Percentiles rank a stretch among this genome's conserved stretches.
These are phyloP conservation scores for Nothophytophthora sp. DNA, from an alignment of 352 stramenopile genomes.

Conservation along the genomic window DNA sequence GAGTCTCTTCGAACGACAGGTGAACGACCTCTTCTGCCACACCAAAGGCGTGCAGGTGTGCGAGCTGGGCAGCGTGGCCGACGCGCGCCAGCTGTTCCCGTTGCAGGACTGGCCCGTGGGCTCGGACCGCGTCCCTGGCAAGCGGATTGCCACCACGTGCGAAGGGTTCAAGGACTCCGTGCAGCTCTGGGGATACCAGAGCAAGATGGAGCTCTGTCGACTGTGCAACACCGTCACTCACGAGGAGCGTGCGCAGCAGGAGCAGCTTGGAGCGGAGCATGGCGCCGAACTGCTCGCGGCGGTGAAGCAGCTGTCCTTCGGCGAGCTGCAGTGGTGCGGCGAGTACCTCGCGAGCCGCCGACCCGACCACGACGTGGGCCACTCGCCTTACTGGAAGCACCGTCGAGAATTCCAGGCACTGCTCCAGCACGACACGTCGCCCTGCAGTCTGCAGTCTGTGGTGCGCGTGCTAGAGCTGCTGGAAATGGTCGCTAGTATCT, in stretches of 20 bases:
- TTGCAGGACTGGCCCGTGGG: constrained; percentile 42
- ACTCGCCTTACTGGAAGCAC: constrained; percentile 43
- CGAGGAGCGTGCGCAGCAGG: constrained; percentile 26
- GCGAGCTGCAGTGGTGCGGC: constrained; percentile 53
- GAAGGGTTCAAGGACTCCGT: constrained; percentile 43
- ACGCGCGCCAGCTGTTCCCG: constrained; percentile 42
- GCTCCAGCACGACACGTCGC: constrained; percentile 15
- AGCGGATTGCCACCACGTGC: constrained; percentile 29
- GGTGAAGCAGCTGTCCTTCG: constrained; percentile 39
- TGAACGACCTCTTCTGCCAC: constrained; percentile 57
- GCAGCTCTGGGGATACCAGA: constrained; percentile 46
- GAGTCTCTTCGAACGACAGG: constrained; percentile 27
- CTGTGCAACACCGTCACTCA: constrained; percentile 34
- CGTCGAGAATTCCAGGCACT: constrained; percentile 29
- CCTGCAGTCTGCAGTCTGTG: constrained; percentile 21
- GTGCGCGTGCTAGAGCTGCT: constrained; percentile 27
- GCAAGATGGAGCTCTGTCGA: constrained; percentile 53
- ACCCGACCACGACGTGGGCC: constrained; percentile 20
- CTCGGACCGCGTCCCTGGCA: constrained; percentile 28
- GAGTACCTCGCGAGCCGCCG: constrained; percentile 28
- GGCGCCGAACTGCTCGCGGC: constrained; percentile 26
- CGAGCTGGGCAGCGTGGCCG: constrained; percentile 32
- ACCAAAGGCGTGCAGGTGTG: constrained; percentile 46
- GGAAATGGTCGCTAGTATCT: constrained; percentile 20
- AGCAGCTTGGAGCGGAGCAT: constrained; percentile 8